Evolutionary conservation across 2,329 filamentous ascomycete species (phyloP), one percentile per base, ranked within the genome.

Genomic region (Fusarium piperis): DNA sequence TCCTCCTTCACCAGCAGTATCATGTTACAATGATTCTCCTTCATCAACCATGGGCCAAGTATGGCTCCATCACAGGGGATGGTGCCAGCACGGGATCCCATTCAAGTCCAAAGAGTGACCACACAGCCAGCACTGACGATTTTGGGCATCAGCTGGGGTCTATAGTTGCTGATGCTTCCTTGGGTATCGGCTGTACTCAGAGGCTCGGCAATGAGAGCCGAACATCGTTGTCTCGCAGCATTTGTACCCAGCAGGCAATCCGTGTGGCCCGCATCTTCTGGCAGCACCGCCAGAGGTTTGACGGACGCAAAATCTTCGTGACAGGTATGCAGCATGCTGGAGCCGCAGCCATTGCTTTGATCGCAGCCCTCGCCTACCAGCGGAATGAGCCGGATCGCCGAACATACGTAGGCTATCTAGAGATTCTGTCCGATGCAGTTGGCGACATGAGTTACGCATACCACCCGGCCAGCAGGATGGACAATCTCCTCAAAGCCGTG

Each of bases 1-100:
- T 88, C 73, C 74, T 88, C 10, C 77, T 88, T 10, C 86, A 88
- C 67, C 86, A 88, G 74, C 86, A 88, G 71, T 89, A 88, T 62
- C 86, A 88, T 59, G 83, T 83, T 12, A 84, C 82, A 55, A 81
- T 88, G 77, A 87, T 88, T 56, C 77, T 88, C 12, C 80, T 88
- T 7, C 87, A 88, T 70, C 80, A 86, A 1, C 85, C 86, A 0
- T 88, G 87, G 81, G 85, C 86, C 20, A 82, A 83, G 62, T 88
- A 88, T 64, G 83, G 83, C 13, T 81, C 83, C 30, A 79, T 82
- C 26, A 66, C 78, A 3, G 68, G 78, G 26, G 67, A 82, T 71
- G 67, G 78, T 70, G 52, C 74, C 7, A 79, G 74, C 67, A 75
- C 76, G 2, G 76, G 75, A 44, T 80, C 80, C 20, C 75, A 82